phyloP scores from a whole-genome alignment of 169 alveolate species.

The Neospora caninum region DNA sequence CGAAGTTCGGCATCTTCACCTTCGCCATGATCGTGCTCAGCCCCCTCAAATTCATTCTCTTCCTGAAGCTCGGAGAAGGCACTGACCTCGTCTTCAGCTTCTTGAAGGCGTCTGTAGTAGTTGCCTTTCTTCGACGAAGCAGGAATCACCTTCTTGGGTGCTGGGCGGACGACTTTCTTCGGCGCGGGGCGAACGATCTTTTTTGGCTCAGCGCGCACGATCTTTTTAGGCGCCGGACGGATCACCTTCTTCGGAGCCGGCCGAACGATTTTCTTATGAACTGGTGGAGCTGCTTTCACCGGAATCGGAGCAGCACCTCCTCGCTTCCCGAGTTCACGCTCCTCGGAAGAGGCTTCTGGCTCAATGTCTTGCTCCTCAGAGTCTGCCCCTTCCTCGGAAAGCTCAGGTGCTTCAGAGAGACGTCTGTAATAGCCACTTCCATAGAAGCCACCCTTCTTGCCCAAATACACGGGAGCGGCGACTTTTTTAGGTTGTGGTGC shows the following conservation, averaged over 20 bases:
- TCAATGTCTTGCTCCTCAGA: background rate
- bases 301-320: background rate
- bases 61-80: background rate
- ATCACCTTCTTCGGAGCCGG: background rate
- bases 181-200: background rate
- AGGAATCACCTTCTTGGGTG: background rate
- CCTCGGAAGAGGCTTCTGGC: background rate
- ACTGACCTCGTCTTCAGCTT: background rate
- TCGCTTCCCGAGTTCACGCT: background rate
- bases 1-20: background rate
- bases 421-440: slow-evolving; percentile 36
- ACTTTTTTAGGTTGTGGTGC: background rate
- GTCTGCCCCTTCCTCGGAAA: background rate
- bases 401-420: background rate
- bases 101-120: slow-evolving; percentile 15
- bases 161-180: background rate
- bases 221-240: background rate
- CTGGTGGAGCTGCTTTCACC: background rate
- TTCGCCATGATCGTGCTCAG: background rate
- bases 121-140: background rate
- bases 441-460: slow-evolving; percentile 14
- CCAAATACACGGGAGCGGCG: background rate
- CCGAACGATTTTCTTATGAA: background rate
- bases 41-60: background rate
- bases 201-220: background rate